A percentile compares a stretch with the other conserved stretches of the same genome.
phyloP scores from a whole-genome alignment of 441 rosid species.

The Jatropha multifida region DNA sequence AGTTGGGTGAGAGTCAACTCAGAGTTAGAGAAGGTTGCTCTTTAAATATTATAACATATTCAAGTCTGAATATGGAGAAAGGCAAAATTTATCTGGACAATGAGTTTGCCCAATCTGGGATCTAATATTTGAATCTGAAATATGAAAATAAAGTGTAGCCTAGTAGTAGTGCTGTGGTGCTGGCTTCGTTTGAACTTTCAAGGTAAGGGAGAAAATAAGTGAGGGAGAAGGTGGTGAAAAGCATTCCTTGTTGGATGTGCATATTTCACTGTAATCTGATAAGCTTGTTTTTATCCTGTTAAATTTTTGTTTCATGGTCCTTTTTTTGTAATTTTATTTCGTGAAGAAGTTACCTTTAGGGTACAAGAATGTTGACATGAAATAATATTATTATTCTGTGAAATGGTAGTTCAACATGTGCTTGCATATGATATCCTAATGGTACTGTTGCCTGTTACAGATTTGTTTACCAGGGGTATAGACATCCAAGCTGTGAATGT shows the following conservation, averaged over 20 bases:
- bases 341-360: neutral
- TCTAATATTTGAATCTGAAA: neutral
- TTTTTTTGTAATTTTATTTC: neutral
- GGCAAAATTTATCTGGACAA: neutral
- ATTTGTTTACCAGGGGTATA: slow-evolving; percentile 94
- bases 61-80: neutral
- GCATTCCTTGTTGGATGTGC: neutral
- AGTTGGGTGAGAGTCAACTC: no score
- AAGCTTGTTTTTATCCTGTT: neutral
- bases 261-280: neutral
- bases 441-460: slow-evolving; percentile 41
- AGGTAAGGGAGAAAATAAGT: neutral
- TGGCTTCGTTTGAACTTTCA: neutral
- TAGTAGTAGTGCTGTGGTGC: neutral
- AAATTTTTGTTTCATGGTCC: neutral
- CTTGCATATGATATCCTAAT: slow-evolving; percentile 24
- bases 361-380: neutral
- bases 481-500: slow-evolving; percentile 99
- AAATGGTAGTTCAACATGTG: neutral
- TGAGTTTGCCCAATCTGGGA: neutral
- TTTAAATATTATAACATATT: no score
- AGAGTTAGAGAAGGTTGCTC: no score
- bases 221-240: neutral
- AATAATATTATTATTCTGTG: neutral
- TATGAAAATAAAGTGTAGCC: neutral